A percentile compares a stretch with the other conserved stretches of the same genome.
Evolutionary conservation across 1,284 basidiomycete species (phyloP).

Genomic region (Sporisorium scitamineum): DNA sequence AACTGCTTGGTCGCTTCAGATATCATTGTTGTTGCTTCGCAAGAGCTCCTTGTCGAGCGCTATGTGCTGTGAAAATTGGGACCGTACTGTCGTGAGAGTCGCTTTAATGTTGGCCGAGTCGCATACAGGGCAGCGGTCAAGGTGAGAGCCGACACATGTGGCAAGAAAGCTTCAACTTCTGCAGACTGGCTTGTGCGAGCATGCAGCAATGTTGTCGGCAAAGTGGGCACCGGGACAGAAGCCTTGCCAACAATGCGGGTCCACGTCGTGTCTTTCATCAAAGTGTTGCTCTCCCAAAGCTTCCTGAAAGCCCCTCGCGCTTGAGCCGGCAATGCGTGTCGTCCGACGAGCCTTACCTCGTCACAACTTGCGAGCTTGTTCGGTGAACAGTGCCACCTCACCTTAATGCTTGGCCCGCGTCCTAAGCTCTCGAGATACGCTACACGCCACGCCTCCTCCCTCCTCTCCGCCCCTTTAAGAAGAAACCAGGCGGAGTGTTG

Average conservation of each 20-base stretch:
- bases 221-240: background rate
- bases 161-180: background rate
- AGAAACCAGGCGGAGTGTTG: constrained; percentile 1
- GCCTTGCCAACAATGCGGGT: constrained; percentile 1
- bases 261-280: constrained; percentile 9
- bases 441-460: background rate
- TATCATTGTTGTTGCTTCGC: background rate
- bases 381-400: background rate
- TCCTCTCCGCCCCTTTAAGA: constrained; percentile 25
- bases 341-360: background rate
- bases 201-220: background rate
- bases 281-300: constrained; percentile 14
- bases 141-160: background rate
- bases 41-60: too few species aligned
- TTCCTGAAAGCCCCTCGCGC: constrained; percentile 2
- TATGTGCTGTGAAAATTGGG: background rate
- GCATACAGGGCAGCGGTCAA: background rate
- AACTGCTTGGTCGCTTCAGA: background rate
- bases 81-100: too few species aligned
- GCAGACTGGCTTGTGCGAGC: constrained; percentile 33
- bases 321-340: constrained; percentile 3
- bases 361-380: background rate
- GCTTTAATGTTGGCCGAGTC: background rate
- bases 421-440: background rate
- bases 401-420: background rate